Percentiles rank a stretch among this genome's conserved stretches.
These are phyloP conservation scores for Ustilago hordei DNA, from an alignment of 1,284 basidiomycete species.

Conservation along the genomic window DNA sequence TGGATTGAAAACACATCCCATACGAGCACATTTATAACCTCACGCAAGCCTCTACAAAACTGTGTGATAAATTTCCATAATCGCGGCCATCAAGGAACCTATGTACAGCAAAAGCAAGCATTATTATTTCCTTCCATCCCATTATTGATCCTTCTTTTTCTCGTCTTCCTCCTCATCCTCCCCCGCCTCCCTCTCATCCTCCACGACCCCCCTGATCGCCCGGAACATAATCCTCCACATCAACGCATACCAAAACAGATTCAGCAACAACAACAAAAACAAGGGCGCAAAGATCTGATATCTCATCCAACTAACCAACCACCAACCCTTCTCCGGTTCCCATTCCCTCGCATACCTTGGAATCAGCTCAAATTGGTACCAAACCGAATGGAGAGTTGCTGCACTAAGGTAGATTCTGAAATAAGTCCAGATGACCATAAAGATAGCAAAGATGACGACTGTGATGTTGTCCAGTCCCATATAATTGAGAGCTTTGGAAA, in stretches of 20 bases:
- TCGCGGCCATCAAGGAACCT: neutral
- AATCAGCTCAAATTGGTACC: slow-evolving; percentile 81
- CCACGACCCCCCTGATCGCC: slow-evolving; percentile 52
- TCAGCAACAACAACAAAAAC: slow-evolving; percentile 65
- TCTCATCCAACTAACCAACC: slow-evolving; percentile 67
- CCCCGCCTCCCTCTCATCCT: slow-evolving; percentile 63
- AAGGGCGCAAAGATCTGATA: slow-evolving; percentile 67
- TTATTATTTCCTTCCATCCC: neutral
- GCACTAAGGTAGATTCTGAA: slow-evolving; percentile 95
- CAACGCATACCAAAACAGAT: slow-evolving; percentile 66
- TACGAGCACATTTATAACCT: no score
- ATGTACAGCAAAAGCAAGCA: slow-evolving; percentile 1
- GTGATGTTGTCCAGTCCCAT: slow-evolving; percentile 59
- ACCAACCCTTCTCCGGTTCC: slow-evolving; percentile 63
- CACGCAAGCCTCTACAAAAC: no score
- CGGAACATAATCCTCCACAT: slow-evolving; percentile 66
- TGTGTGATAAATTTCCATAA: no score
- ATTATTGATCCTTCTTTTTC: slow-evolving; percentile 46
- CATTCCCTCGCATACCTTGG: slow-evolving; percentile 71
- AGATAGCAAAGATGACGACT: slow-evolving; percentile 55
- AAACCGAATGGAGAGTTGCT: slow-evolving; percentile 87
- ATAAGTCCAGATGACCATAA: slow-evolving; percentile 74
- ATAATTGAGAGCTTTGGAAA: slow-evolving; percentile 70
- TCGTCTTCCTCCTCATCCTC: slow-evolving; percentile 63
- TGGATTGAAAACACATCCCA: no score